Conservation (phyloP, 805 yeast genomes). For the Candida succiphila region DNA sequence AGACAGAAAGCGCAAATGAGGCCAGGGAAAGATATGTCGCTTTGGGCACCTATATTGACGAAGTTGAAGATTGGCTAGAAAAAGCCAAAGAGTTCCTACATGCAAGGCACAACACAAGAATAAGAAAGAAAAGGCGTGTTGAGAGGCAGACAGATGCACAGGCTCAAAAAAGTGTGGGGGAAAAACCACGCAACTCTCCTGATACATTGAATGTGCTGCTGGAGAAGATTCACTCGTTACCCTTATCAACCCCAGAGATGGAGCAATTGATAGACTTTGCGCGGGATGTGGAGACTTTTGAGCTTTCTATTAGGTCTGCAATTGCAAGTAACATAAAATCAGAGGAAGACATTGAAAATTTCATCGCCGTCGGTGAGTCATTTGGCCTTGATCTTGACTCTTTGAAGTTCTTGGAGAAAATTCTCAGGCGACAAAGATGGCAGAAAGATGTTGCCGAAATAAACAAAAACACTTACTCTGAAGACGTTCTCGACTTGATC, state of each 20-base stretch:
- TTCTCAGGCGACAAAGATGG: conserved; percentile 31
- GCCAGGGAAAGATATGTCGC: conserved; percentile 13
- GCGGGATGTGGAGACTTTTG: conserved; percentile 41
- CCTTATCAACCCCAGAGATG: conserved; percentile 47
- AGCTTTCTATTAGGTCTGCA: conserved; percentile 31
- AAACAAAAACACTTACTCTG: conserved; percentile 15
- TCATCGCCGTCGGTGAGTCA: conserved; percentile 48
- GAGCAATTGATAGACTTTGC: conserved; percentile 47
- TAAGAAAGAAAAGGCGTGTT: conserved; percentile 14
- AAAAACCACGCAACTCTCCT: neutral
- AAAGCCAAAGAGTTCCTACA: conserved; percentile 44
- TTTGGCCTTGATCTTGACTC: conserved; percentile 50
- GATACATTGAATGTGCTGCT: conserved; percentile 26
- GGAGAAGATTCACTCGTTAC: conserved; percentile 36
- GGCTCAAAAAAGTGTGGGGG: conserved; percentile 11
- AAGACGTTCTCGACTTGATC: conserved; percentile 8
- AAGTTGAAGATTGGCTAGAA: conserved; percentile 42
- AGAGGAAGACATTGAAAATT: conserved; percentile 36
- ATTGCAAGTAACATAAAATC: conserved; percentile 17
- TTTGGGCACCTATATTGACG: conserved; percentile 31
- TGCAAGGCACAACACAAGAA: conserved; percentile 41
- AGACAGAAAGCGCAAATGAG: conserved; percentile 1
- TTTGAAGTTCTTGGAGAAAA: conserved; percentile 26
- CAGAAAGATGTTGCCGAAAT: conserved; percentile 14
- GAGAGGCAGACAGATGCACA: conserved; percentile 1